A percentile compares a stretch with the other conserved stretches of the same genome.
These are phyloP conservation scores for Trypanosomatidae sp. DNA, from an alignment of 208 protist genomes.

Conservation along the genomic window DNA sequence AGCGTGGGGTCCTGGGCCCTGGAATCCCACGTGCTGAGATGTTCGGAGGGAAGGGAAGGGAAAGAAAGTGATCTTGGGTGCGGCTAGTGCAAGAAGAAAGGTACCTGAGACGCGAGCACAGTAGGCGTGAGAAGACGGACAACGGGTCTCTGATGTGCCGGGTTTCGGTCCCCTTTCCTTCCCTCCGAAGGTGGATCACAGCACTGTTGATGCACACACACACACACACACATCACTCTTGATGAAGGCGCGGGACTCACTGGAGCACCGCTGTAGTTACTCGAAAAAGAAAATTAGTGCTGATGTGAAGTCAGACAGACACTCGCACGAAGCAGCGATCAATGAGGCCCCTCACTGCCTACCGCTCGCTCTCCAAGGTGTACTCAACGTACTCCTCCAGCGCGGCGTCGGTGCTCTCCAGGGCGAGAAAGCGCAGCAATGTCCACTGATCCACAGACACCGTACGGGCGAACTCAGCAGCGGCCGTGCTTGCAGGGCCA, in stretches of 20 bases:
- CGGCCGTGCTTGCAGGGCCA: slow-evolving; percentile 21
- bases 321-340: neutral
- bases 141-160: neutral
- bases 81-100: neutral
- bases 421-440: slow-evolving; percentile 55
- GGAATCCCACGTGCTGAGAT: neutral
- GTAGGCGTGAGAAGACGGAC: neutral
- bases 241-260: neutral
- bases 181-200: neutral
- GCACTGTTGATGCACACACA: neutral
- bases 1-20: neutral
- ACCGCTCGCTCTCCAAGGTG: slow-evolving; percentile 9
- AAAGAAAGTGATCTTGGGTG: neutral
- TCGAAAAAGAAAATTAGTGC: slow-evolving; percentile 1
- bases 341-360: neutral
- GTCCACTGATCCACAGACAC: slow-evolving; percentile 48
- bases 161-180: neutral
- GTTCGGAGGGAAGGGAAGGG: neutral
- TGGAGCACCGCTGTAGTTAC: neutral
- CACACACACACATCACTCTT: neutral
- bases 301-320: neutral
- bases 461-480: slow-evolving; percentile 37
- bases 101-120: neutral
- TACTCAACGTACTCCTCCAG: slow-evolving; percentile 47
- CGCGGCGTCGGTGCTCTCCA: slow-evolving; percentile 51